Evolutionary conservation across 345 rosid genomes (phyloP), one percentile per base, ranked within the genome.

Genomic region (Camelina neglecta): DNA sequence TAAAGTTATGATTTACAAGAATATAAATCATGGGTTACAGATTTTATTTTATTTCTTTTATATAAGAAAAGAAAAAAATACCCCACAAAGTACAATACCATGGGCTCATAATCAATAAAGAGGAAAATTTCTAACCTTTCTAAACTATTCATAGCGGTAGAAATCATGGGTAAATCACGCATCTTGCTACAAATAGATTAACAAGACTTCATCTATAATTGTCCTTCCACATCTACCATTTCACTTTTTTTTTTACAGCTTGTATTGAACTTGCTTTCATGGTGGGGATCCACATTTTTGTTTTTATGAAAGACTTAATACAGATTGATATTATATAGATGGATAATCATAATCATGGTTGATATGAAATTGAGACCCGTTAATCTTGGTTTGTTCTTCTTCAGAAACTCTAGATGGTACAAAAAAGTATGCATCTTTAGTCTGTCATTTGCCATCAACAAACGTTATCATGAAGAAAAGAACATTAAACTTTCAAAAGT

Each of bases 401-500:
- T 64, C 67, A 33, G n/a, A 42, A 57, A 71, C 45, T 39, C 24
- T 65, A 64, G 35, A 72, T 67, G 42, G 31, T 29, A 62, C 33
- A 72, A 78, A 60, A 78, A 49, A 26, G 0, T 66, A 64, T 64
- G 29, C 61, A 48, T 71, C 38, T 78, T 53, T 72, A 71, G 24
- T 57, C 58, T 60, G 73, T 78, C 69, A 60, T 50, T 59, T 59
- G 62, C 47, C 77, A 66, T 44, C 77, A 72, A 67, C 73, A 72
- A 67, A 78, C 81, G 73, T 72, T 72, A 78, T 67, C 69, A 72
- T 72, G 81, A 78, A 72, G 69, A 72, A 66, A 29, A 73, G 73
- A 78, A 71, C 81, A 71, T 77, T 57, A 64, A 77, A 71, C 76
- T 77, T 77, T 77, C 48, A 64, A 77, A 64, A 71, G 80, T 39